Conservation (phyloP, 73 alveolate species). For the Paramecium tetraurelia region DNA sequence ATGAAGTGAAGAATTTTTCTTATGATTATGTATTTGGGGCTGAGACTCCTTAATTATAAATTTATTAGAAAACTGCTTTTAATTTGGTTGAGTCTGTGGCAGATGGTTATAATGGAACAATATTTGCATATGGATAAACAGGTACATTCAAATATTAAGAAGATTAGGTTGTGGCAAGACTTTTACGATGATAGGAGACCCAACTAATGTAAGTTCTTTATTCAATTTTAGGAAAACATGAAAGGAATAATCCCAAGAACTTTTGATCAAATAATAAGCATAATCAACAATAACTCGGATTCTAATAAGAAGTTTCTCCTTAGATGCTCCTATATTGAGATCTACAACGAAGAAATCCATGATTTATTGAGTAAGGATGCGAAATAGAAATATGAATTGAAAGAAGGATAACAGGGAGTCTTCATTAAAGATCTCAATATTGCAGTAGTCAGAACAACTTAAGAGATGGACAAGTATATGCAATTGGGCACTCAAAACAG, state of each 20-base stretch:
- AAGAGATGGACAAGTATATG: conserved; percentile 85
- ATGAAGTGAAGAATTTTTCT: conserved; percentile 68
- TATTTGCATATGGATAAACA: conserved; percentile 82
- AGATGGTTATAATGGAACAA: conserved; percentile 95
- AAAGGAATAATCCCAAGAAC: conserved; percentile 94
- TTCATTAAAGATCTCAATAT: conserved; percentile 83
- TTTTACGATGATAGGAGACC: conserved; percentile 89
- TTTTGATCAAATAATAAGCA: conserved; percentile 81
- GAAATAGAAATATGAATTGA: conserved; percentile 73
- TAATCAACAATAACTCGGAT: conserved; percentile 86
- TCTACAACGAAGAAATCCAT: conserved; percentile 95
- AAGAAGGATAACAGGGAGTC: conserved; percentile 89
- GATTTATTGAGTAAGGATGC: conserved; percentile 82
- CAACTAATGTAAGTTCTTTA: conserved; percentile 11
- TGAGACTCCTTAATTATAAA: conserved; percentile 80
- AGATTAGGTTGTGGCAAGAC: conserved; percentile 87
- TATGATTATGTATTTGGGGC: conserved; percentile 92
- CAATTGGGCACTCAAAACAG: conserved; percentile 86
- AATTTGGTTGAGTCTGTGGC: conserved; percentile 93
- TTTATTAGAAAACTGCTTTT: conserved; percentile 95
- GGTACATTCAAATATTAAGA: conserved; percentile 34
- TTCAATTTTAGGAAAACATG: background rate
- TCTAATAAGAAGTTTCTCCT: conserved; percentile 83
- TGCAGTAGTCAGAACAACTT: conserved; percentile 76
- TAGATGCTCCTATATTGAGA: conserved; percentile 93